Conservation (phyloP, 1,284 basidiomycete species). For the Apiotrichum gracile region DNA sequence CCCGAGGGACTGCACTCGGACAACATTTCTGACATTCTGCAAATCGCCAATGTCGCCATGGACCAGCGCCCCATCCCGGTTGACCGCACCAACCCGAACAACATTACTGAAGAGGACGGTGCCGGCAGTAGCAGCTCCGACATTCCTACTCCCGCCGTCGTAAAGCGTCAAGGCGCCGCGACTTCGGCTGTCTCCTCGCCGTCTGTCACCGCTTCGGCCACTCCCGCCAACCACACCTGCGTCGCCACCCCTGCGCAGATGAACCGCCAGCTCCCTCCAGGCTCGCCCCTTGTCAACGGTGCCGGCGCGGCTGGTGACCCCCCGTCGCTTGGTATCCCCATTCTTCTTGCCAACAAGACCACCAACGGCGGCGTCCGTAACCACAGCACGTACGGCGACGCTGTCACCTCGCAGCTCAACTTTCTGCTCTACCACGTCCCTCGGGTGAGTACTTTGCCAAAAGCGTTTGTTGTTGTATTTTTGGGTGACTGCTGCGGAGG, state of each 20-base stretch:
- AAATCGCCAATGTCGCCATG: constrained; percentile 50
- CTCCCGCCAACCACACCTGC: background rate
- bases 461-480: background rate
- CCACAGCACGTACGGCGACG: constrained; percentile 57
- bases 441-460: constrained; percentile 30
- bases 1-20: constrained; percentile 46
- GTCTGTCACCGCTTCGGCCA: background rate
- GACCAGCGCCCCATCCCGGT: constrained; percentile 26
- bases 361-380: constrained; percentile 27
- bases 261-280: constrained; percentile 8
- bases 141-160: no score
- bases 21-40: constrained; percentile 53
- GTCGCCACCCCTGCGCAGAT: constrained; percentile 2
- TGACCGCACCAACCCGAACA: background rate
- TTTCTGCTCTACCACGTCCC: constrained; percentile 65
- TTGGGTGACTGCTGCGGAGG: no score
- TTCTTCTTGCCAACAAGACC: constrained; percentile 58
- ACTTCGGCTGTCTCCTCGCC: background rate
- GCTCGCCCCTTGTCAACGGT: constrained; percentile 28
- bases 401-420: constrained; percentile 64
- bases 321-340: constrained; percentile 69
- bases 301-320: constrained; percentile 73
- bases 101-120: no score
- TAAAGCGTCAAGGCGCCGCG: background rate
- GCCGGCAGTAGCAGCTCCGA: background rate